phyloP scores from a whole-genome alignment of 2,329 filamentous ascomycete genomes.

The Didymella segeticola region DNA sequence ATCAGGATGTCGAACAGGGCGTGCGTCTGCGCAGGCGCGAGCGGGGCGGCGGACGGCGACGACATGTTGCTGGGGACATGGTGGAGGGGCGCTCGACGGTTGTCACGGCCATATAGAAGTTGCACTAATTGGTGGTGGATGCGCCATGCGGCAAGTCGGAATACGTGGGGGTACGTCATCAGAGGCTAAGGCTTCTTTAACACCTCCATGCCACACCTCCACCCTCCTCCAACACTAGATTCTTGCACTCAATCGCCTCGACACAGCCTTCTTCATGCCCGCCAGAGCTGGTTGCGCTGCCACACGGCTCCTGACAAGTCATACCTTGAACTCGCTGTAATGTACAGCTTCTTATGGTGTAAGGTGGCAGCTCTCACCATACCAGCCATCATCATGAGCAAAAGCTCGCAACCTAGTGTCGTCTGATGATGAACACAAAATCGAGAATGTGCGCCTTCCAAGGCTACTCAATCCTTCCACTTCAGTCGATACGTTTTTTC shows the following conservation, averaged over 20 bases:
- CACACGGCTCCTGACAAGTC: not conserved
- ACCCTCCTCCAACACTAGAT: not conserved
- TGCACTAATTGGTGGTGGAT: constrained; percentile 17
- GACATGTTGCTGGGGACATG: constrained; percentile 14
- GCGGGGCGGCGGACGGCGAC: constrained; percentile 20
- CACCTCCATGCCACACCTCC: not conserved
- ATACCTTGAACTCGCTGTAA: constrained; percentile 3
- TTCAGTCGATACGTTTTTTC: not conserved
- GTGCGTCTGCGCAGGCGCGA: constrained; percentile 55
- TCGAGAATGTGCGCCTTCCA: not conserved
- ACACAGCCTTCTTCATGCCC: not conserved
- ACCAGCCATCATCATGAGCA: not conserved
- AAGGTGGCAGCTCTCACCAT: constrained; percentile 4
- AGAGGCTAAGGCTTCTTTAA: not conserved
- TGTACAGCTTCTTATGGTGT: not conserved
- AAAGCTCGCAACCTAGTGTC: not conserved
- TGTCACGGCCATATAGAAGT: constrained; percentile 16
- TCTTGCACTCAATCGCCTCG: not conserved
- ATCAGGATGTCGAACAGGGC: constrained; percentile 63
- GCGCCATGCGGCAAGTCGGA: constrained; percentile 14
- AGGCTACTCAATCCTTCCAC: constrained; percentile 1
- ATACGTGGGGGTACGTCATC: constrained; percentile 12
- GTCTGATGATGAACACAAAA: not conserved
- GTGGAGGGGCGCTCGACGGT: constrained; percentile 8
- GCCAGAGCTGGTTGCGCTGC: not conserved